These are phyloP conservation scores for Ophiostoma novo-ulmi DNA, from an alignment of 2,329 filamentous ascomycete genomes.

Conservation along the genomic window DNA sequence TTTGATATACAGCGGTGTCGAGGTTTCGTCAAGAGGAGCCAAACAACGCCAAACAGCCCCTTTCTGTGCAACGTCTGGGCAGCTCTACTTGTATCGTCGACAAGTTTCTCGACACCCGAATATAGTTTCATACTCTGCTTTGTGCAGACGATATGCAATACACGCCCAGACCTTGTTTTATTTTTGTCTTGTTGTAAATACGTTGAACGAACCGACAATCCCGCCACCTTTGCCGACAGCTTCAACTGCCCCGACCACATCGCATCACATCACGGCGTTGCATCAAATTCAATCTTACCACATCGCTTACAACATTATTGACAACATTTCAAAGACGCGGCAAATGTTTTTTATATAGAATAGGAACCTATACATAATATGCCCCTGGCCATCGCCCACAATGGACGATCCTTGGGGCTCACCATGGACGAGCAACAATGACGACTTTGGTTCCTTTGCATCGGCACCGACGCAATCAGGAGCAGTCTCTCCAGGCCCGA, in stretches of 20 bases:
- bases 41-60: neutral
- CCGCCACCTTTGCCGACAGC: neutral
- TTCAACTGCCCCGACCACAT: neutral
- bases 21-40: neutral
- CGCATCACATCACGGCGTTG: neutral
- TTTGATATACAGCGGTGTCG: neutral
- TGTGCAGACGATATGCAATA: neutral
- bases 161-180: neutral
- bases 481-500: conserved; percentile 32
- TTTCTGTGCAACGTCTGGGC: neutral
- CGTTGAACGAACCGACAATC: neutral
- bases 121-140: neutral
- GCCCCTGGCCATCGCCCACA: conserved; percentile 20
- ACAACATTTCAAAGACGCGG: neutral
- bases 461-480: neutral
- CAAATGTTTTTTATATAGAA: neutral
- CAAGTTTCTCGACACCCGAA: neutral
- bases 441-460: conserved; percentile 1
- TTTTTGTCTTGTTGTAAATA: neutral
- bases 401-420: conserved; percentile 63
- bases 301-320: neutral
- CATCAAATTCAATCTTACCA: neutral
- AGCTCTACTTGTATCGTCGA: neutral
- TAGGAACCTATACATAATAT: conserved; percentile 17
- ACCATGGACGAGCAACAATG: conserved; percentile 44